Evolutionary conservation across 768 basidiomycete genomes (phyloP).

Genomic region (Coprinopsis marcescibilis): DNA sequence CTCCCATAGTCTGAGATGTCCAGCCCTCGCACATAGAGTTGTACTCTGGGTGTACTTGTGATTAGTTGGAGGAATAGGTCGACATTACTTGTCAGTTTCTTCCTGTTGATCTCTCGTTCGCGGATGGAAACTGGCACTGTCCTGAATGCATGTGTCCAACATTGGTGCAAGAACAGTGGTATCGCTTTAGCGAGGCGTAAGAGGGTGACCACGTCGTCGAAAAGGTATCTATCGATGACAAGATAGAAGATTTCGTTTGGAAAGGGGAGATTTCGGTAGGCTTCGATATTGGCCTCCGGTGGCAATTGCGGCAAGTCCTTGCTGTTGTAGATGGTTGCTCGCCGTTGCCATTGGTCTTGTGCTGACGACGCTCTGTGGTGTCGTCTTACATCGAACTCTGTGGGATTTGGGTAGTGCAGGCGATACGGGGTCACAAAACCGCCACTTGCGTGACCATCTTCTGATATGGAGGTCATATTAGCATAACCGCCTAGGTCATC

Average conservation of each 20-base stretch:
- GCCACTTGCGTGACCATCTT: too few species aligned
- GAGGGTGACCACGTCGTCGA: background rate
- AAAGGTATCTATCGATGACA: background rate
- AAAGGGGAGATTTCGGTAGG: background rate
- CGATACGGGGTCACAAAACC: too few species aligned
- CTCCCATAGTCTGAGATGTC: slow-evolving; percentile 8
- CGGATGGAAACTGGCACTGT: slow-evolving; percentile 4
- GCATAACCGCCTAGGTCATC: too few species aligned
- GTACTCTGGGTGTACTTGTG: background rate
- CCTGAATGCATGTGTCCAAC: slow-evolving; percentile 8
- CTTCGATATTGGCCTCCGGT: too few species aligned
- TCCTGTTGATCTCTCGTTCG: slow-evolving; percentile 7
- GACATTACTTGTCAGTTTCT: slow-evolving; percentile 7
- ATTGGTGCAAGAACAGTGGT: slow-evolving; percentile 5
- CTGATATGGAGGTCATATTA: too few species aligned
- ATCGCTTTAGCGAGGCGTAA: slow-evolving; percentile 5
- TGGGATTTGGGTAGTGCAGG: too few species aligned
- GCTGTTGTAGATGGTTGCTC: too few species aligned
- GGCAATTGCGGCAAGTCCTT: too few species aligned
- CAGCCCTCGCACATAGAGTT: slow-evolving; percentile 3
- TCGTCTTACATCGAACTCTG: too few species aligned
- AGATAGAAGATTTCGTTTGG: slow-evolving; percentile 3
- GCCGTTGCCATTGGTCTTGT: too few species aligned
- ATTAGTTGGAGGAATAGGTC: slow-evolving; percentile 11
- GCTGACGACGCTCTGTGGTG: too few species aligned